Evolutionary conservation across 331 rosid species (phyloP), one percentile per base, ranked within the genome.

Genomic region (Phaseolus coccineus): DNA sequence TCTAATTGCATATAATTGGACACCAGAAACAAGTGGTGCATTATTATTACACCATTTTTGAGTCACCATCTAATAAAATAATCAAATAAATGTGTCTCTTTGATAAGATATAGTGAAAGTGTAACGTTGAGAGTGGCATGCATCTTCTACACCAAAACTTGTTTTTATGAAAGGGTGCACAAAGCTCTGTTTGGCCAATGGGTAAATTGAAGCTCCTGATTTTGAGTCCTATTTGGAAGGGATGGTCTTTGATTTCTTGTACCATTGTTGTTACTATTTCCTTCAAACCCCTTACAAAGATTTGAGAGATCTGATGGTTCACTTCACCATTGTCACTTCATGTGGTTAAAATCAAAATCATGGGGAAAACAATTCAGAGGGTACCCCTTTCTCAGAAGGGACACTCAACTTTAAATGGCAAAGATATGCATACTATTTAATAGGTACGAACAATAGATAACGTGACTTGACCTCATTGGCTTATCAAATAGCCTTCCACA

Each of bases 251-350:
- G 58, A 85, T 83, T 80, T 86, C 69, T 71, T 51, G 80, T 76
- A 77, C 78, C 83, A 80, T 71, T 76, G 59, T 75, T 76, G 80
- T 74, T 14, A 58, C 67, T 71, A 61, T 71, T 71, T 83, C 71
- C 62, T 76, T 83, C 56, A 51, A 69, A 59, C 61, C 40, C 48
- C n/a, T 24, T 35, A 76, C 44, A 71, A 76, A 51, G 57, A 27
- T 37, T 62, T 56, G 81, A 73, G 64, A 69, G 65, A 75, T 82
- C 50, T 77, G 85, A 80, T 67, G 76, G 78, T 76, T 77, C 83
- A 76, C 46, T 46, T 70, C 81, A 80, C 84, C 31, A 9, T 44
- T 76, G 86, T 83, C 87, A 70, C 73, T 77, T 83, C 85, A 77
- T 73, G 78, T 80, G 83, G 27, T 69, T 80, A 80, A 50, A 61